Evolutionary conservation across 345 rosid genomes (phyloP), one percentile per base, ranked within the genome.

Genomic region (Brassica rapa): DNA sequence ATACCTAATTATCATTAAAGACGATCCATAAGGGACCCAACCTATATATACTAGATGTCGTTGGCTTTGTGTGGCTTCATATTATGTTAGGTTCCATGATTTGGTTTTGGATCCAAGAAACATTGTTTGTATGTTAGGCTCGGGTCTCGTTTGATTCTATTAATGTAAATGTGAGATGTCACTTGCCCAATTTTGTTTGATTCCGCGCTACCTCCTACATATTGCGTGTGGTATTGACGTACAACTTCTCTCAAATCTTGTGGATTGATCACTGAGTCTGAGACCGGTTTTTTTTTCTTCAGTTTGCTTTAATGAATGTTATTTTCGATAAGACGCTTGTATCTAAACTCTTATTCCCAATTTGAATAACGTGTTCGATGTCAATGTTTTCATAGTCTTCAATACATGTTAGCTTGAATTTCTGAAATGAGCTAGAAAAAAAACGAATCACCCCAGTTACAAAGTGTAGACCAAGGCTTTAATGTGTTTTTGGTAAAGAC

Each of bases 51-150:
- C 77, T 43, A 79, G 73, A 79, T 72, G 74, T 46, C 30, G 39
- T 43, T 79, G 73, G 63, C 73, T 32, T 60, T 72, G 68, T 72
- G 82, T 78, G 82, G 82, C 63, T 78, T 78, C 77, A 16, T 67
- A 12, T 66, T 60, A 32, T 10, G 77, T 32, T 78, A 71, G 67
- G 76, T 71, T 35, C 56, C 69, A 66, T 6, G 53, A 11, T 46
- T 72, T 78, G 41, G 41, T 32, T 72, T 65, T 23, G 27, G 46
- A 29, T 12, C 27, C 25, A 39, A 39, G 6, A 29, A 19, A 19
- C 8, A 8, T 15, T 11, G 1, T 33, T 62, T 32, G 6, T 29
- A 55, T 29, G 76, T 77, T 77, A 64, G 81, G 76, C 14, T 56
- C 4, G 51, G 24, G 35, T 56, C 49, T 77, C 4, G 14, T 27